These are phyloP conservation scores for Heliamphora pulchella DNA, from an alignment of 179 eudicot genomes.

Conservation along the genomic window DNA sequence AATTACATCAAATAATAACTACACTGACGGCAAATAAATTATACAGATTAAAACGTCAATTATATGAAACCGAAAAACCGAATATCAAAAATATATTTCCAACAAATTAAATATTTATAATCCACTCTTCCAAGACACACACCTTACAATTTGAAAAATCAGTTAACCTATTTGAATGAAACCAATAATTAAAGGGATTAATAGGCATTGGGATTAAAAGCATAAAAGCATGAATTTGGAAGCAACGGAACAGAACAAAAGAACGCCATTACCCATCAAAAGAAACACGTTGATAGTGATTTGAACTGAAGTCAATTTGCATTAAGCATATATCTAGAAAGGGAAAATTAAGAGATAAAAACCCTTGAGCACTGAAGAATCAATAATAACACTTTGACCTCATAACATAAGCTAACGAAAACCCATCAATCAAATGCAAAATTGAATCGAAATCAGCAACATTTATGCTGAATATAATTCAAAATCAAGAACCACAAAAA, in stretches of 20 bases:
- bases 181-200: neutral
- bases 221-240: slow-evolving; percentile 11
- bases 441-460: neutral
- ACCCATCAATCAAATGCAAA: slow-evolving; percentile 17
- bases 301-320: neutral
- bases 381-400: neutral
- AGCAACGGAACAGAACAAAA: neutral
- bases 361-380: neutral
- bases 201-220: neutral
- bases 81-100: neutral
- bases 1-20: neutral
- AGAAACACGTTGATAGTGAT: neutral
- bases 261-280: neutral
- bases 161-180: neutral
- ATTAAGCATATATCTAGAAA: neutral
- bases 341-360: slow-evolving; percentile 11
- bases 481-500: neutral
- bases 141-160: neutral
- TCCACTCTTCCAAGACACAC: neutral
- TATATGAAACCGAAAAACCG: neutral
- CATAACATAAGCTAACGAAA: slow-evolving; percentile 8
- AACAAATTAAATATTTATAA: neutral
- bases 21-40: neutral
- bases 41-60: neutral
- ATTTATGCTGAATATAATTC: neutral